Base-by-base conservation (phyloP, 495 filamentous ascomycete genomes). In the Tuber melanosporum region DNA sequence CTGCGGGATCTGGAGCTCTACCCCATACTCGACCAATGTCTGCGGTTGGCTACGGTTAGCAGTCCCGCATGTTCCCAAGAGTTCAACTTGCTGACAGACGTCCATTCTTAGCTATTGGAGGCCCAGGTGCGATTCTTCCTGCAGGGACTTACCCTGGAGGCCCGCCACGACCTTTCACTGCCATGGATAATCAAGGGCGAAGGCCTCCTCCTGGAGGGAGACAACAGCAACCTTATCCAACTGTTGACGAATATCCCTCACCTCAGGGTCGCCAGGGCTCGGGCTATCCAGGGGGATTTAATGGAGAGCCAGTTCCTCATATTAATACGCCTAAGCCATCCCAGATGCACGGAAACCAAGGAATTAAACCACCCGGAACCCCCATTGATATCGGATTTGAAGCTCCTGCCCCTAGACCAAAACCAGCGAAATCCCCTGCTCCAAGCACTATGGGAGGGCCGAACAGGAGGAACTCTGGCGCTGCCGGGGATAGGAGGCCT, bases 11-110 rank as follows among this genome's bases (percentile, higher is more conserved):
- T 71, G 79, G 73, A 86, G 71, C 87, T 84, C 26, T 86, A 85
- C 76, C 84, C 87, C 71, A 87, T 66, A 44, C 71, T 45, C 75
- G 88, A 70, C 83, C 87, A n/a, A 86, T 86, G 76, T 86, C 84
- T 70, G 83, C 84, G 36, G 79, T 77, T 73, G 74, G 74, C 79
- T 79, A 73, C 80, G 82, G 71, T 74, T 45, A 74, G 80, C 77
- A 66, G 78, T 71, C 74, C 77, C 80, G 71, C 78, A 80, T 73
- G 74, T 69, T 47, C 79, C 81, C 78, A 82, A 74, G 74, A 74
- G 74, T 72, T 43, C 70, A 76, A 43, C 73, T 70, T 74, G 74
- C 81, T 83, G 72, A 83, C 82, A 80, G 78, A 74, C 81, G 72
- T 62, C 72, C 77, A 49, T 79, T 80, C 76, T 78, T 73, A 83